Base-by-base conservation (phyloP, 441 rosid species). In the Erodium moschatum region DNA sequence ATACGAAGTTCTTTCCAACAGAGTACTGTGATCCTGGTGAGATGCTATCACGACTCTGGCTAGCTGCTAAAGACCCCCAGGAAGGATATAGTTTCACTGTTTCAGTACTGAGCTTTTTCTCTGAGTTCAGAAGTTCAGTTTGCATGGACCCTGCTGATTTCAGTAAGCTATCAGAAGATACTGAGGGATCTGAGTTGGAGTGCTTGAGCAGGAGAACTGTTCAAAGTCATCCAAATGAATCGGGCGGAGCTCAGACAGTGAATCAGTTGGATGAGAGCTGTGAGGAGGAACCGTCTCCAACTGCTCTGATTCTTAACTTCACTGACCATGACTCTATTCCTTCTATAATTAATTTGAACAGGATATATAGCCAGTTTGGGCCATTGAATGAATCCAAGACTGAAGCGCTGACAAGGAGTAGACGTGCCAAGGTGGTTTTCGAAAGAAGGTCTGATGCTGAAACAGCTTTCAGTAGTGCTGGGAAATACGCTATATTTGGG, bases 381-480 rank as follows among this genome's bases (percentile, higher is more conserved):
- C 79, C 83, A 11, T 65, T 89, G 63, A 72, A 70, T 56, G 86
- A 80, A 65, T 70, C 85, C 0, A 79, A 82, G 80, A 85, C 95
- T 0, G 71, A 70, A 76, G 79, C 86, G 42, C 74, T 79, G 74
- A 83, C 76, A 81, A 85, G 84, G 79, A 80, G 84, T 33, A 83
- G 72, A 65, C 85, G 79, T 52, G 96, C 89, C 56, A 84, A 76
- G 73, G 89, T 91, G 72, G 83, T 91, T 64, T 91, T 88, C 77
- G 66, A 70, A 72, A 85, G 71, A 66, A 70, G 81, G 0, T 85
- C 71, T 24, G 89, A 91, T 69, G 95, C 92, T 58, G 82, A 91
- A 82, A 66, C 80, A 0, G 92, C 97, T 65, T 86, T 86, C 81
- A 85, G 89, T 80, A 85, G 88, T 69, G 83, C 91, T 0, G 91